These are phyloP conservation scores for Blastobotrys persicus DNA, from an alignment of 1,139 yeast species.

Conservation along the genomic window DNA sequence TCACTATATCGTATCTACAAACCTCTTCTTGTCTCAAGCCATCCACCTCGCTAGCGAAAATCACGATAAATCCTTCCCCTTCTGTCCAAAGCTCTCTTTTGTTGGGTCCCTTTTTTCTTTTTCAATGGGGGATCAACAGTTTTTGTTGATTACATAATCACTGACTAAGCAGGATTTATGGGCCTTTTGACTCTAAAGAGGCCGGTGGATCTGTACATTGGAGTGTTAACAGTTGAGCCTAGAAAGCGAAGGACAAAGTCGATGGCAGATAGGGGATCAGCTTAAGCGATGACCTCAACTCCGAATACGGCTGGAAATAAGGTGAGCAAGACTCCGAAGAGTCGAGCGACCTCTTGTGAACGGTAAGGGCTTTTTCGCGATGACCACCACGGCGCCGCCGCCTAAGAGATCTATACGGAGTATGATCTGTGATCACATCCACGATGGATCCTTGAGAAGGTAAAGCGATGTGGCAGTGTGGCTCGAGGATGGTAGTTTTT, in stretches of 20 bases:
- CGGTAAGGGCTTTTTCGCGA: conserved; percentile 18
- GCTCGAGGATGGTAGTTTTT: no score
- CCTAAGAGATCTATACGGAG: no score
- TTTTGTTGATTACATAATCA: not conserved
- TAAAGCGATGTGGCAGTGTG: no score
- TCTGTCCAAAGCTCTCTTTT: not conserved
- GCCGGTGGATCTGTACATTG: not conserved
- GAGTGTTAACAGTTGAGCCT: no score
- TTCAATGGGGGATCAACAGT: not conserved
- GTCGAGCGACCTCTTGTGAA: conserved; percentile 33
- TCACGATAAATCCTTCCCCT: no score
- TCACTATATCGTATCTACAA: no score
- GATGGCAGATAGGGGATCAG: not conserved
- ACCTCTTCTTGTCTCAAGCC: no score
- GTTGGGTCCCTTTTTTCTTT: not conserved
- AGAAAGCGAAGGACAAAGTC: no score
- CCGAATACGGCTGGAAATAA: conserved; percentile 8
- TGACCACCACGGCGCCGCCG: not conserved
- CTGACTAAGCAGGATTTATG: not conserved
- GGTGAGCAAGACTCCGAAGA: conserved; percentile 18
- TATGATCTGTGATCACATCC: no score
- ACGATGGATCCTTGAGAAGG: no score
- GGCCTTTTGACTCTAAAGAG: not conserved
- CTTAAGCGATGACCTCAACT: not conserved
- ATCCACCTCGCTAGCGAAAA: no score